Base-by-base conservation (phyloP, 495 filamentous ascomycete genomes). In the Penicillium steckii region DNA sequence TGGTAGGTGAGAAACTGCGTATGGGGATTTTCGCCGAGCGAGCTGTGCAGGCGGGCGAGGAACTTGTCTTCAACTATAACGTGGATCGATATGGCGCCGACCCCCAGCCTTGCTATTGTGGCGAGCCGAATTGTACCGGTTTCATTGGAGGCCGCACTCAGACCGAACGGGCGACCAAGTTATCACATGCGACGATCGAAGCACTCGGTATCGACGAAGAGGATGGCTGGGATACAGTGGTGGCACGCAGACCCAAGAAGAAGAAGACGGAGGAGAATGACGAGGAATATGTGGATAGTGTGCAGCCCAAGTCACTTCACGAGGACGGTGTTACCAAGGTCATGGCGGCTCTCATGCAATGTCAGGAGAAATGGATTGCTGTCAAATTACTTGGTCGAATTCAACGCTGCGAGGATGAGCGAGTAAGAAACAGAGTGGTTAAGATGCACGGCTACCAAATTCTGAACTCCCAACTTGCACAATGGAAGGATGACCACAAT, bases 11-110 rank as follows among this genome's bases (percentile, higher is more conserved):
- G 62, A 97, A 96, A 74, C 72, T 97, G 66, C 93, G 94, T 62
- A 97, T 99, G 94, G 94, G 94, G 53, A 97, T 99, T 56, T 99
- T 99, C 73, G 90, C 94, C 59, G 82, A 88, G 74, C 90, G 91
- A 53, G 78, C 81, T 61, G 88, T 99, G 59, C 82, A 85, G 59
- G 84, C 87, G 2, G 95, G 94, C 33, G 94, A 99, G 68, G 94
- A 99, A 67, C 77, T 99, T 26, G 91, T 96, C n/a, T 99, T 99
- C 78, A 96, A 99, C 75, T 99, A 99, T 80, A 99, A 99, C 57
- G 94, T 99, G 47, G 94, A 99, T 66, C 85, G 94, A 52, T 99
- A 99, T 62, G 94, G 94, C 51, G 92, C 94, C 26, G 90, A 97
- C 60, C 92, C 94, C 44, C 92, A 97, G 69, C 89, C 88, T 9